Evolutionary conservation across 2,329 filamentous ascomycete species (phyloP).

Genomic region (Ophiostoma pallidulum): DNA sequence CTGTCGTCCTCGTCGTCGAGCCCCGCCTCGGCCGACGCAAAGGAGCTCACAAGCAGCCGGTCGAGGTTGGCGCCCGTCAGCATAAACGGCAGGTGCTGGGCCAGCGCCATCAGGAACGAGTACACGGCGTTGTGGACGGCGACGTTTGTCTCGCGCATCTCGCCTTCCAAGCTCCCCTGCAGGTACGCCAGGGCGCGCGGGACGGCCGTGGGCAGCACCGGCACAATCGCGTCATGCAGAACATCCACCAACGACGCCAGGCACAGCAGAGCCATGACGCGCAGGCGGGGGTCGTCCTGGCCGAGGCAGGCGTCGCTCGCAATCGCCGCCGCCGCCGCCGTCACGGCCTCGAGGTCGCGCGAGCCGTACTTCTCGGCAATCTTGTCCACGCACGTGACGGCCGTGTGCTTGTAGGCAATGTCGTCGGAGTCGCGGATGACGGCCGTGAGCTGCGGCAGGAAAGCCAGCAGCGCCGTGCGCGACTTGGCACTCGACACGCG

Average conservation of each 20-base stretch:
- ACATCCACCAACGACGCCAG: conserved; percentile 85
- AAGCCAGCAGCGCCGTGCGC: conserved; percentile 62
- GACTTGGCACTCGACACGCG: conserved; percentile 59
- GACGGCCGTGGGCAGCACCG: conserved; percentile 68
- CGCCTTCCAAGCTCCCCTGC: conserved; percentile 46
- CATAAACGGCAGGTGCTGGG: conserved; percentile 84
- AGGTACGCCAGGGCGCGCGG: conserved; percentile 65
- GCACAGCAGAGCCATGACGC: conserved; percentile 77
- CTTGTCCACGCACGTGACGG: conserved; percentile 82
- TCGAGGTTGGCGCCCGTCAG: conserved; percentile 67
- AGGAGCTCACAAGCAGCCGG: conserved; percentile 61
- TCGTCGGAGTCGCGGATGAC: conserved; percentile 67
- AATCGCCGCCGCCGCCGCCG: conserved; percentile 66
- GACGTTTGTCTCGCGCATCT: conserved; percentile 32
- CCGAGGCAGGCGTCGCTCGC: conserved; percentile 68
- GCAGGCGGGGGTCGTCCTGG: conserved; percentile 60
- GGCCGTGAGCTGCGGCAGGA: conserved; percentile 67
- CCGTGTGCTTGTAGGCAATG: conserved; percentile 69
- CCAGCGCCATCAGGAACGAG: conserved; percentile 66
- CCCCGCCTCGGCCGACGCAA: conserved; percentile 55
- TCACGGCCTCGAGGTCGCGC: conserved; percentile 70
- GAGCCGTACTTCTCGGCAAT: conserved; percentile 94
- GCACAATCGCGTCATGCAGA: conserved; percentile 74
- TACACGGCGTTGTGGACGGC: conserved; percentile 76
- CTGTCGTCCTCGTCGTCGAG: conserved; percentile 48